These are phyloP conservation scores for Malus sylvestris DNA, from an alignment of 306 rosid species.

Conservation along the genomic window DNA sequence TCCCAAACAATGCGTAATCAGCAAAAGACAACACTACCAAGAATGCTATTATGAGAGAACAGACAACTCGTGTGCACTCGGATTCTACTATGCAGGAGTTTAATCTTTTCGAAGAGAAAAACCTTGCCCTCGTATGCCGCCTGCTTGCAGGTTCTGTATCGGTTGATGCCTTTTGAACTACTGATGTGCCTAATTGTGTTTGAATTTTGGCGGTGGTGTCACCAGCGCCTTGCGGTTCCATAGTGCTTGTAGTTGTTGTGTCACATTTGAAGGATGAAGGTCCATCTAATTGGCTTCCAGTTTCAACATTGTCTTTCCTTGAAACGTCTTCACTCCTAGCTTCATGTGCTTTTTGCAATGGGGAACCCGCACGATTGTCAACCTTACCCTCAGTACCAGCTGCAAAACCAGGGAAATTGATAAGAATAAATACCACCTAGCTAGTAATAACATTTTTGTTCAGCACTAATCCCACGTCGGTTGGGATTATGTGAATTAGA, in stretches of 20 bases:
- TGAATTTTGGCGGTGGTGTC: neutral
- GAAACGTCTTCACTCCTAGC: slow-evolving; percentile 21
- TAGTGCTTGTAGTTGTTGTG: neutral
- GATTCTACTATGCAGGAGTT: slow-evolving; percentile 54
- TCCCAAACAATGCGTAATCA: slow-evolving; percentile 25
- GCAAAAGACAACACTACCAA: slow-evolving; percentile 45
- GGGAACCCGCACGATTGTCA: neutral
- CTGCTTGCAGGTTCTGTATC: neutral
- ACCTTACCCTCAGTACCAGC: neutral
- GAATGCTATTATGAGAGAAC: slow-evolving; percentile 47
- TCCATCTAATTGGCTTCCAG: neutral
- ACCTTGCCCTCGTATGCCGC: slow-evolving; percentile 6
- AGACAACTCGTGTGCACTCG: slow-evolving; percentile 41
- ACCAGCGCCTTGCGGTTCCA: neutral
- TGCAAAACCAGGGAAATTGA: neutral
- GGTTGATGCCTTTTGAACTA: slow-evolving; percentile 1
- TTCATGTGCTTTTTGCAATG: slow-evolving; percentile 5
- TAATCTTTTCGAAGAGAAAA: slow-evolving; percentile 61
- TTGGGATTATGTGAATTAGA: too few relatives aligned
- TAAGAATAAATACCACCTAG: neutral
- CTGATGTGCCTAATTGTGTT: neutral
- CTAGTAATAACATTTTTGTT: too few relatives aligned
- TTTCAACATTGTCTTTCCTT: neutral
- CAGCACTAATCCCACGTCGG: too few relatives aligned
- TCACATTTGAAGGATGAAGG: neutral